Evolutionary conservation across 176 grass and related monocot species (phyloP), one percentile per base, ranked within the genome.

Genomic region (Thinopyrum elongatum): DNA sequence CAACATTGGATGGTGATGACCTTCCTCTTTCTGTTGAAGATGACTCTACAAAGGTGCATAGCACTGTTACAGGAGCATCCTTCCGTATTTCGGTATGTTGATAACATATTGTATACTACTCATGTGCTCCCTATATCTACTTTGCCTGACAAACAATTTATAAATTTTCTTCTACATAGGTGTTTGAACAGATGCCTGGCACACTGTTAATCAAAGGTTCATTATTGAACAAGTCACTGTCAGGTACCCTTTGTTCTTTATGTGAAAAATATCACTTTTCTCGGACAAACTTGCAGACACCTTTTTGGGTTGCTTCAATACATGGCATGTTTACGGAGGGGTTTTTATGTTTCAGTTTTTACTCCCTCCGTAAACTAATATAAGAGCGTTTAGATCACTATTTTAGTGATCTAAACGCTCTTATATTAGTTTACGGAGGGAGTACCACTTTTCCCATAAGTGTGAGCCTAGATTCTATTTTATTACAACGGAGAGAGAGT

Each of bases 181-280:
- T 98, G n/a, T 98, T 95, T 87, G 97, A 98, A 70, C 97, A 98
- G 87, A 92, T 87, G 83, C 97, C 92, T 17, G 97, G 97, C 29
- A 94, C 92, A 72, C 85, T 94, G 41, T 27, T 98, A 84, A 73
- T 98, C 53, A 94, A 8, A 88, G 90, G 93, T 75, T 92, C 92
- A 77, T 72, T 92, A 42, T 65, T 94, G 82, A 91, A 91, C 62
- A 98, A 95, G 90, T 82, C 83, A 65, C 22, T 86, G 55, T 90
- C 88, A 89, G 92, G 92, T 97, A 92, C 23, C n/a, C 29, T 15
- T 39, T 69, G 68, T 44, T 86, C 49, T 85, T 60, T 65, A 33
- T 76, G n/a, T 80, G 49, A 76, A 66, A 69, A 33, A 41, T 39
- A 14, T 23, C 69, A 36, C 30, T 5, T 76, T 53, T 55, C 27